These are phyloP conservation scores for Aspergillus transmontanensis DNA, from an alignment of 2,329 filamentous ascomycete genomes.

Conservation along the genomic window DNA sequence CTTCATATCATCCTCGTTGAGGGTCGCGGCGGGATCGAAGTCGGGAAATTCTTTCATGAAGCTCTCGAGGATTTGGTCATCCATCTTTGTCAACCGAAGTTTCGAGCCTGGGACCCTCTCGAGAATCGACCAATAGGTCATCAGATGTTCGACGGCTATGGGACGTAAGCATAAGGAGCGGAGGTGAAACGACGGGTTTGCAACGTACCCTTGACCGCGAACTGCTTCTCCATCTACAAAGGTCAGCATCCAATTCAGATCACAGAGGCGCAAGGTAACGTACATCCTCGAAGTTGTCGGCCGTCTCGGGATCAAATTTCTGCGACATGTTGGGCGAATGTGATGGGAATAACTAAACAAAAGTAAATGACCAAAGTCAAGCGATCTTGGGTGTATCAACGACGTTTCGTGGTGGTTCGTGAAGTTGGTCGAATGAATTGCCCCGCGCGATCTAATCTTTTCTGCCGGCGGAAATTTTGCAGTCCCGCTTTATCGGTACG, in stretches of 20 bases:
- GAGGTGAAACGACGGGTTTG: background rate
- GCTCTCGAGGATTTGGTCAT: conserved; percentile 92
- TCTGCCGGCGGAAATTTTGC: conserved; percentile 28
- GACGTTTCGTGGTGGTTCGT: background rate
- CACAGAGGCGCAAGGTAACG: conserved; percentile 33
- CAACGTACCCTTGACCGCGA: conserved; percentile 82
- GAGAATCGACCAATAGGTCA: conserved; percentile 95
- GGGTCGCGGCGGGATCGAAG: conserved; percentile 77
- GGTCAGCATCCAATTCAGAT: conserved; percentile 18
- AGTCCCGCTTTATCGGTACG: conserved; percentile 11
- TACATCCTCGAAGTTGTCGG: conserved; percentile 71
- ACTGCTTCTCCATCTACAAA: conserved; percentile 93
- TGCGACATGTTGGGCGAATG: conserved; percentile 37
- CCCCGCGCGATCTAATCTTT: conserved; percentile 28
- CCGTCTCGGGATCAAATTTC: conserved; percentile 60
- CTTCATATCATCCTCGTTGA: conserved; percentile 96
- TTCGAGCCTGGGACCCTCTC: conserved; percentile 87
- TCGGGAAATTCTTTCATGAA: conserved; percentile 88
- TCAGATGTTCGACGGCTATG: conserved; percentile 84
- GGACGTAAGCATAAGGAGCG: conserved; percentile 14
- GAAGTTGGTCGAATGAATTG: conserved; percentile 12
- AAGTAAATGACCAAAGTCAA: background rate
- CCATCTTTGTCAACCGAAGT: conserved; percentile 87
- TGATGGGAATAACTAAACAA: background rate
- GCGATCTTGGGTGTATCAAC: background rate